These are phyloP conservation scores for Euryodendron excelsum DNA, from an alignment of 148 eudicot species.

Conservation along the genomic window DNA sequence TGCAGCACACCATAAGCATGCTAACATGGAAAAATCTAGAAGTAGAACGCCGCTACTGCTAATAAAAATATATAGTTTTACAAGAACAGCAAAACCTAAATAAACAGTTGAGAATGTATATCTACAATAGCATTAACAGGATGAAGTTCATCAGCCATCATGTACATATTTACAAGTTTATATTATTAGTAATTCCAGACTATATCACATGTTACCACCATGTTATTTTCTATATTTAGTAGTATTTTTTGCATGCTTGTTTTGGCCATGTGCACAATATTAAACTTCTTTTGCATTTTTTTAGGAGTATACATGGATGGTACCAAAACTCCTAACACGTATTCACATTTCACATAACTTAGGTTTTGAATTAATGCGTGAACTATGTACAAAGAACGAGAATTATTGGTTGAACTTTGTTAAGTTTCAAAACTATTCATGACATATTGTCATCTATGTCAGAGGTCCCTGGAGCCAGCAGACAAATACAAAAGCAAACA, in stretches of 20 bases:
- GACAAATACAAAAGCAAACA: not conserved
- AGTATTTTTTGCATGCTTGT: conserved; percentile 8
- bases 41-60: no score
- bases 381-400: not conserved
- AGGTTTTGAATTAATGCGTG: not conserved
- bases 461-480: not conserved
- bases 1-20: no score
- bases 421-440: not conserved
- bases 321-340: not conserved
- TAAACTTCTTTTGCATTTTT: not conserved
- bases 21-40: no score
- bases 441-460: not conserved
- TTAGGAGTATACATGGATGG: not conserved
- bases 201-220: not conserved
- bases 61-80: no score
- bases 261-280: not conserved
- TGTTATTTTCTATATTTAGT: not conserved
- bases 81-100: no score
- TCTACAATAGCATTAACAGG: no score
- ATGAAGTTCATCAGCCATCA: no score
- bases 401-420: not conserved
- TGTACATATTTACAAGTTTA: not conserved
- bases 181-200: not conserved
- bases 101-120: no score
- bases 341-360: not conserved